phyloP scores from a whole-genome alignment of 805 yeast genomes.

The Yamadazyma sp. region DNA sequence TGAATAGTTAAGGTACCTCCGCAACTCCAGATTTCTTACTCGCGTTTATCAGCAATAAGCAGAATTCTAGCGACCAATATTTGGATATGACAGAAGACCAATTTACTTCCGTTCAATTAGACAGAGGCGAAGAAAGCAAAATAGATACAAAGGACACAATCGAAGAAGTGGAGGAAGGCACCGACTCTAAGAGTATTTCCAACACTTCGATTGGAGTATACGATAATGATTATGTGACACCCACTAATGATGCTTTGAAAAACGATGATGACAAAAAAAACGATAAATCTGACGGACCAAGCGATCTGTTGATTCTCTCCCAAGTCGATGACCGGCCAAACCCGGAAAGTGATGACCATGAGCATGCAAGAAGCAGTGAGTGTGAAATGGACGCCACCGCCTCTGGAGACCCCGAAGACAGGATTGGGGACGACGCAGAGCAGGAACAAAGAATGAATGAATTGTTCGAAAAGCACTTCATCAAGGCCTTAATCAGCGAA shows the following conservation, averaged over 20 bases:
- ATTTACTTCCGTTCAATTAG: slow-evolving; percentile 60
- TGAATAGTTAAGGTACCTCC: no score
- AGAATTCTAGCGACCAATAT: no score
- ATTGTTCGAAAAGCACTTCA: slow-evolving; percentile 15
- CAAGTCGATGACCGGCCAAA: neutral
- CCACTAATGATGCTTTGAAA: neutral
- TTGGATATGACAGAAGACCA: slow-evolving; percentile 45
- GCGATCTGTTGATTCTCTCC: slow-evolving; percentile 4
- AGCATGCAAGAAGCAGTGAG: neutral
- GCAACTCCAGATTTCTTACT: slow-evolving; percentile 4
- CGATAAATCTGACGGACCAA: neutral
- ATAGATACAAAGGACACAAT: slow-evolving; percentile 16
- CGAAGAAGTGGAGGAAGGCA: slow-evolving; percentile 7
- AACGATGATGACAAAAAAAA: neutral
- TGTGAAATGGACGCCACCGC: no score
- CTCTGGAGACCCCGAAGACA: slow-evolving; percentile 5
- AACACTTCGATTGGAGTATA: neutral
- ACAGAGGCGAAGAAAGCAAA: slow-evolving; percentile 39
- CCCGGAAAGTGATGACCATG: neutral
- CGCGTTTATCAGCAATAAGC: slow-evolving; percentile 6
- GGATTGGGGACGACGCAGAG: slow-evolving; percentile 5
- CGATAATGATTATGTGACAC: neutral
- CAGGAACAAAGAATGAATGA: slow-evolving; percentile 10
- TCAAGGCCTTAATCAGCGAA: slow-evolving; percentile 44
- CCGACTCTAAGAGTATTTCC: neutral